Percentiles rank a stretch among this genome's conserved stretches.
These are phyloP conservation scores for Sextonia rubra DNA, from an alignment of 164 flowering plant genomes.

Conservation along the genomic window DNA sequence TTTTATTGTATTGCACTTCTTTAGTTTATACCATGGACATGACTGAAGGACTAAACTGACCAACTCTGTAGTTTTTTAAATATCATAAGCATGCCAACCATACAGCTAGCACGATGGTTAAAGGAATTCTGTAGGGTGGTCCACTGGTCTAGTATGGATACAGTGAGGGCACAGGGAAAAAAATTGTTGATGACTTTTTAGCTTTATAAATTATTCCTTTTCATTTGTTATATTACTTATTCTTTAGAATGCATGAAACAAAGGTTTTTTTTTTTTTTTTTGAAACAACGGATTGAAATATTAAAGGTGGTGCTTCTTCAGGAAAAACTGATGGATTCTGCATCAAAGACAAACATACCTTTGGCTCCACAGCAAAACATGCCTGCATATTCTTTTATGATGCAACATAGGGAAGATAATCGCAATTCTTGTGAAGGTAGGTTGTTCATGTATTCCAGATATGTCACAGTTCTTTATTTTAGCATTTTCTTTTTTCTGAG, in stretches of 20 bases:
- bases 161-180: not conserved
- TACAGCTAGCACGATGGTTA: no score
- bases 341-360: conserved; percentile 40
- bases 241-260: conserved; percentile 13
- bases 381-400: conserved; percentile 37
- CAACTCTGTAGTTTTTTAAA: not conserved
- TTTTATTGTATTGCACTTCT: not conserved
- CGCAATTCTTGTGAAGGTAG: conserved; percentile 52
- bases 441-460: conserved; percentile 11
- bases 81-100: no score
- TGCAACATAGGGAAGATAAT: conserved; percentile 34
- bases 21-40: not conserved
- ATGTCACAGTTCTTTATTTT: not conserved
- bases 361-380: conserved; percentile 32
- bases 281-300: conserved; percentile 16
- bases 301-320: conserved; percentile 44
- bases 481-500: no score
- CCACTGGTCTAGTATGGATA: no score
- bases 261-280: no score
- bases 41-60: not conserved
- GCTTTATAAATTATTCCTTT: not conserved
- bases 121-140: no score
- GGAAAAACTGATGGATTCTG: conserved; percentile 65
- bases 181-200: no score
- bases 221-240: conserved; percentile 2